Percentiles rank a stretch among this genome's conserved stretches.
Conservation (phyloP, 2,329 filamentous ascomycete genomes). For the Epichloe typhina region DNA sequence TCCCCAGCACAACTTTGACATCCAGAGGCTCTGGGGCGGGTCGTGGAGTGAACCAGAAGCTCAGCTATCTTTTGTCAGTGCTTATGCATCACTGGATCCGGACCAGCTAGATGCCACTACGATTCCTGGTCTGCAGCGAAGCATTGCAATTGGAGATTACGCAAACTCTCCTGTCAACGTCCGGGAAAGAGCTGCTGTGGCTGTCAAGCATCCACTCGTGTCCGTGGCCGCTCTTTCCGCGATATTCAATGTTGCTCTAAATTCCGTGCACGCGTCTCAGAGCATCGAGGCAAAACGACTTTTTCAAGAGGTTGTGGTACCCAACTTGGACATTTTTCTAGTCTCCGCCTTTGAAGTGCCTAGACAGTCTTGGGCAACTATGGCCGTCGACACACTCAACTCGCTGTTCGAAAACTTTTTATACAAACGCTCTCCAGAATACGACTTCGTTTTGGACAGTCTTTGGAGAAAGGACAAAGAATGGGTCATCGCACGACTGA, state of each 20-base stretch:
- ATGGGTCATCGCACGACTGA: conserved; percentile 72
- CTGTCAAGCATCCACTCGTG: conserved; percentile 73
- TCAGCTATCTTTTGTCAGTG: conserved; percentile 85
- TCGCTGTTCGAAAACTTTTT: conserved; percentile 76
- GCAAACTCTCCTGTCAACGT: conserved; percentile 34
- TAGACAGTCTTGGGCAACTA: conserved; percentile 56
- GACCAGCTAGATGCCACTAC: conserved; percentile 71
- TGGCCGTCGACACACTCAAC: conserved; percentile 62
- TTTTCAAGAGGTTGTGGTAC: conserved; percentile 54
- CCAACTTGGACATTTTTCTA: conserved; percentile 66
- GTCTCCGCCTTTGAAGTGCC: conserved; percentile 66
- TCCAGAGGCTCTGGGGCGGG: conserved; percentile 84
- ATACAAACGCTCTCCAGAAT: conserved; percentile 61
- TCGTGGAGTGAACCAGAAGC: conserved; percentile 77
- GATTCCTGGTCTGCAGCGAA: conserved; percentile 68
- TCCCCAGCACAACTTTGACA: conserved; percentile 47
- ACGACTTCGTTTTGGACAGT: conserved; percentile 81
- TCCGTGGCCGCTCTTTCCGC: conserved; percentile 72
- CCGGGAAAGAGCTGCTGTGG: conserved; percentile 41
- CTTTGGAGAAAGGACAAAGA: conserved; percentile 82
- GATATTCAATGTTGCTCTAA: conserved; percentile 52
- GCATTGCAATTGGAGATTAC: conserved; percentile 54
- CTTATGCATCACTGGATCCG: conserved; percentile 64
- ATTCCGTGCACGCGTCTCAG: conserved; percentile 47
- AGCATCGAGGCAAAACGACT: conserved; percentile 50